Evolutionary conservation across 805 yeast species (phyloP), one percentile per base, ranked within the genome.

Genomic region (Saccharomyces kudriavzevii): DNA sequence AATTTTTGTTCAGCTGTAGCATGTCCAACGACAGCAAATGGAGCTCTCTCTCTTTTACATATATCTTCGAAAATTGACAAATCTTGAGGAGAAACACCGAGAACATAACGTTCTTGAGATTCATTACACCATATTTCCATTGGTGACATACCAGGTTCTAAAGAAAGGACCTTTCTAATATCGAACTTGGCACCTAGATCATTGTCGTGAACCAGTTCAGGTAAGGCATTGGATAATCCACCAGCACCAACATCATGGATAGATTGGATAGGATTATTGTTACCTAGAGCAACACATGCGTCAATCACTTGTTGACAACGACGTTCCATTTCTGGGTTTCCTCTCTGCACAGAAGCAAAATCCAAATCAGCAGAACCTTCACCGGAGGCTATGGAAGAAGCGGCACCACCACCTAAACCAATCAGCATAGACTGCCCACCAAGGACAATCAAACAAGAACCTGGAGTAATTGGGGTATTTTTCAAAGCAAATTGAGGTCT

Each of bases 101-200:
- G 73, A 25, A 94, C 99, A 64, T 91, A 94, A 71, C 99, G 84
- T 73, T 94, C 99, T 75, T 94, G 99, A 2, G 98, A 94, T 74
- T 94, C 99, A 65, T 96, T 92, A 81, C 99, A 94, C 99, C 99
- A 94, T 59, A 94, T 89, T 76, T 94, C 99, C 96, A 94, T 89
- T 53, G 99, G 98, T 4, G 98, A 92, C 97, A 94, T 89, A 54
- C 97, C 96, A 49, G 96, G 96, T 71, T 94, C 99, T 59, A 90
- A 79, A 40, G 90, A 85, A 53, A 96, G 81, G 54, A 94, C 85
- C 53, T 91, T 87, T 73, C 99, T 83, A 60, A 94, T 78, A 71
- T 94, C 97, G 59, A 94, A 94, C 59, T 70, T 78, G 28, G 97
- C 99, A 69, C 99, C 99, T 58, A 94, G 79, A 60, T 87, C 94